These are phyloP conservation scores for Candida sp. DNA, from an alignment of 1,139 yeast species.

Conservation along the genomic window DNA sequence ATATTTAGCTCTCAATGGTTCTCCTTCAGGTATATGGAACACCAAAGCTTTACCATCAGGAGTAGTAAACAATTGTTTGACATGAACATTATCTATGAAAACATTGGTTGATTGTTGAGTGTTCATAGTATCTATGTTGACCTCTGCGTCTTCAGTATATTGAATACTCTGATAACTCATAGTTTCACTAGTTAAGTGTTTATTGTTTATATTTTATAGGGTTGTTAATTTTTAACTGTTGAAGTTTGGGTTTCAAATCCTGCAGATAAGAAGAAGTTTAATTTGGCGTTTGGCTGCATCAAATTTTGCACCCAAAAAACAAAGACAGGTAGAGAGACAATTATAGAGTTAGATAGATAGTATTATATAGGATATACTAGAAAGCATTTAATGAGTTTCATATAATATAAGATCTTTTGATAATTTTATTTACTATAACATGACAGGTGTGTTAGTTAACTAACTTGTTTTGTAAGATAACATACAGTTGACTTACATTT, in stretches of 20 bases:
- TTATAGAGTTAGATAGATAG: no score
- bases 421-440: no score
- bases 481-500: no score
- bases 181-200: not conserved
- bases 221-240: not conserved
- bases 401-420: no score
- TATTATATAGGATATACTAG: no score
- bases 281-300: not conserved
- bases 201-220: not conserved
- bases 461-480: no score
- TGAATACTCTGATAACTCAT: constrained; percentile 2
- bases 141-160: not conserved
- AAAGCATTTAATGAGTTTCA: no score
- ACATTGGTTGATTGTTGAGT: not conserved
- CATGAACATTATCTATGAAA: not conserved
- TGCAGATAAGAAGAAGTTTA: not conserved
- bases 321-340: no score
- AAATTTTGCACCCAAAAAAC: not conserved
- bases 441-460: not conserved
- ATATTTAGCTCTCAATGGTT: constrained; percentile 18
- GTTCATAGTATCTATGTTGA: not conserved
- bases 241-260: not conserved
- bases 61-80: constrained; percentile 2
- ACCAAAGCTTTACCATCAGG: constrained; percentile 15
- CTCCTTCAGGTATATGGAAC: constrained; percentile 20